Evolutionary conservation across 1,284 basidiomycete genomes (phyloP).

Genomic region (Pascua sp.): DNA sequence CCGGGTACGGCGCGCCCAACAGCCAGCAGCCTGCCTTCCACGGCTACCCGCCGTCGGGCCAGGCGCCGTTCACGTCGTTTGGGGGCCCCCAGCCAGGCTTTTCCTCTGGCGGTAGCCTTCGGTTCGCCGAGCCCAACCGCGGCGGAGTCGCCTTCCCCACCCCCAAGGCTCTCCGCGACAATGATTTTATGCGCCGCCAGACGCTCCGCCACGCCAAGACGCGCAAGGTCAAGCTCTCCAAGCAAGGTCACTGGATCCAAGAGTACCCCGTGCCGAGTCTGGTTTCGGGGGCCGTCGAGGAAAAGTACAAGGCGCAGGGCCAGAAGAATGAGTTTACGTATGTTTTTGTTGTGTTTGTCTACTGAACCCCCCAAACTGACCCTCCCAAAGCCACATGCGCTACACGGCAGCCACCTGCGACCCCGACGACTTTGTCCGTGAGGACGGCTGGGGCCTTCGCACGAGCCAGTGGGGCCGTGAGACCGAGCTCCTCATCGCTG

Average conservation of each 20-base stretch:
- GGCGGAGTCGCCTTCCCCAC: slow-evolving; percentile 1
- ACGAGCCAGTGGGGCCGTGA: slow-evolving; percentile 79
- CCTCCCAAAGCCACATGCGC: slow-evolving; percentile 66
- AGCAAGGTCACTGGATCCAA: slow-evolving; percentile 77
- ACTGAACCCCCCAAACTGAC: background rate
- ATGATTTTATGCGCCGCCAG: slow-evolving; percentile 62
- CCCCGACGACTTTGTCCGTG: slow-evolving; percentile 84
- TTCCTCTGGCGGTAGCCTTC: too few species aligned
- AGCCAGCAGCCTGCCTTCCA: too few species aligned
- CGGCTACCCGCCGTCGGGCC: too few species aligned
- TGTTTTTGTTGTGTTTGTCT: background rate
- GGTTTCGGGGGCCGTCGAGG: slow-evolving; percentile 77
- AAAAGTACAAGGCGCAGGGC: slow-evolving; percentile 59
- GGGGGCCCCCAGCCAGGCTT: too few species aligned
- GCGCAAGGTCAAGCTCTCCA: slow-evolving; percentile 78
- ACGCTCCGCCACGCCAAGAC: slow-evolving; percentile 85
- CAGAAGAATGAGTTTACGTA: slow-evolving; percentile 19
- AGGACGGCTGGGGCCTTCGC: slow-evolving; percentile 75
- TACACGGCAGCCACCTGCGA: slow-evolving; percentile 91
- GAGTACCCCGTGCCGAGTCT: slow-evolving; percentile 86
- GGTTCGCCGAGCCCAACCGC: too few species aligned
- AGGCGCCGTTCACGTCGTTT: too few species aligned
- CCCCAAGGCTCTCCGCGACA: slow-evolving; percentile 1
- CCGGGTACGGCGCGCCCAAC: too few species aligned
- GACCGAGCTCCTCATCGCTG: slow-evolving; percentile 89